Evolutionary conservation across 768 basidiomycete species (phyloP), one percentile per base, ranked within the genome.

Genomic region (Mycena indigotica): DNA sequence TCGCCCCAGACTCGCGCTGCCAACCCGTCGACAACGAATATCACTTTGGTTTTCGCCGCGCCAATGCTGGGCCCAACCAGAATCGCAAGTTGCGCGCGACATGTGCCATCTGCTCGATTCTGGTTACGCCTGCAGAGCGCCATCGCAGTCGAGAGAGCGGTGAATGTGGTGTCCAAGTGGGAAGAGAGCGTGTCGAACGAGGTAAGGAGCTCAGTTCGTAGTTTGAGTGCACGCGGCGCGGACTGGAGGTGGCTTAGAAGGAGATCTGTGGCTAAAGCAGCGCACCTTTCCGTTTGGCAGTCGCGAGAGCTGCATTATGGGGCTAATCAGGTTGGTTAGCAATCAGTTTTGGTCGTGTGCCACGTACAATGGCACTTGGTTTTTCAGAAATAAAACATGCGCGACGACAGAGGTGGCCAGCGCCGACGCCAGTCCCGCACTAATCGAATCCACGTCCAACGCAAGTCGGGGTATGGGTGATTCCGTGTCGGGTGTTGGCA

Each of bases 371-470:
- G 89, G 90, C 0, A 91, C 77, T 64, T 92, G 90, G 60, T 81
- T 87, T 68, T 92, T 93, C 54, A 92, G 73, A 66, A 89, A 93
- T 17, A 92, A 69, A 2, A 91, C 79, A 66, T 91, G 89, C 0
- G 84, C 84, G 0, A 93, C 72, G 25, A 91, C 69, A 56, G 80
- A 82, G 13, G 78, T 75, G 2, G 88, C 84, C 2, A 93, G 79
- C 21, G 79, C 78, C 1, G 86, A 84, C 10, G 90, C 90, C 68
- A 87, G 76, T 4, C 72, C 73, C 54, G 84, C 83, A 21, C 80
- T 79, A 19, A 92, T 78, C 1, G 64, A 57, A 10, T 84, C 80
- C 3, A 76, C 66, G 44, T 87, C 81, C 29, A 91, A 73, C 25
- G 60, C 48, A 30, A 83, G 71, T 0, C 61, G 70, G 0, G 81